phyloP scores from a whole-genome alignment of 108 stramenopile species.

The Pseudonitzschia pungens region DNA sequence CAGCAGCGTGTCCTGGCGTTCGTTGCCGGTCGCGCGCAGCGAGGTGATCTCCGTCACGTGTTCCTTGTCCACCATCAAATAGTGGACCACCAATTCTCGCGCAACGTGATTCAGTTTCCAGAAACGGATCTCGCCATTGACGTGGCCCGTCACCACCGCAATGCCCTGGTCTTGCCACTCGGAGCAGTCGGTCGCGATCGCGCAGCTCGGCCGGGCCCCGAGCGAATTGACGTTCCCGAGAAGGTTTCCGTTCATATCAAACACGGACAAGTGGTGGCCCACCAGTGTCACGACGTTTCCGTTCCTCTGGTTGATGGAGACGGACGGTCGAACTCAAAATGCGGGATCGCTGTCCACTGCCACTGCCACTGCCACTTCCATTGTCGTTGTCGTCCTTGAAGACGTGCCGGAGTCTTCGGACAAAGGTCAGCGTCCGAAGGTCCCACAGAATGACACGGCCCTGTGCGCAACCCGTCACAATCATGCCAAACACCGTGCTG shows the following conservation, averaged over 20 bases:
- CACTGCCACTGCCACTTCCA: constrained; percentile 19
- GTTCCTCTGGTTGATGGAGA: constrained; percentile 87
- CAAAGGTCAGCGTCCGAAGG: constrained; percentile 83
- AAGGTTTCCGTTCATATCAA: constrained; percentile 89
- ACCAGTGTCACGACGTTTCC: constrained; percentile 89
- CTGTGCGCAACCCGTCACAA: constrained; percentile 87
- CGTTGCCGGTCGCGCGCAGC: constrained; percentile 54
- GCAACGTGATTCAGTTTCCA: constrained; percentile 82
- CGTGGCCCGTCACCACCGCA: constrained; percentile 91
- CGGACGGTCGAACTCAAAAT: constrained; percentile 58
- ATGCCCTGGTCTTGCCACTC: constrained; percentile 94
- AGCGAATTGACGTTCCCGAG: constrained; percentile 68
- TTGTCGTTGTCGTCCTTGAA: constrained; percentile 40
- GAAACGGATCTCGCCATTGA: constrained; percentile 89
- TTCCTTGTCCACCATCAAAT: constrained; percentile 65
- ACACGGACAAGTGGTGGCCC: constrained; percentile 75
- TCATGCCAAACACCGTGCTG: constrained; percentile 78
- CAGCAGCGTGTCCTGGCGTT: constrained; percentile 81
- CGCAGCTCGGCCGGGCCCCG: constrained; percentile 71
- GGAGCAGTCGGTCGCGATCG: constrained; percentile 86
- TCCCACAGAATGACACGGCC: constrained; percentile 93
- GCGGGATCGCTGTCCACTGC: constrained; percentile 21
- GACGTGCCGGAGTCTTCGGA: constrained; percentile 63
- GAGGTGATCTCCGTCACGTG: constrained; percentile 81
- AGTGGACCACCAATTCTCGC: constrained; percentile 47